Percentiles rank a stretch among this genome's conserved stretches.
Evolutionary conservation across 768 basidiomycete genomes (phyloP).

Genomic region (Russula vinacea): DNA sequence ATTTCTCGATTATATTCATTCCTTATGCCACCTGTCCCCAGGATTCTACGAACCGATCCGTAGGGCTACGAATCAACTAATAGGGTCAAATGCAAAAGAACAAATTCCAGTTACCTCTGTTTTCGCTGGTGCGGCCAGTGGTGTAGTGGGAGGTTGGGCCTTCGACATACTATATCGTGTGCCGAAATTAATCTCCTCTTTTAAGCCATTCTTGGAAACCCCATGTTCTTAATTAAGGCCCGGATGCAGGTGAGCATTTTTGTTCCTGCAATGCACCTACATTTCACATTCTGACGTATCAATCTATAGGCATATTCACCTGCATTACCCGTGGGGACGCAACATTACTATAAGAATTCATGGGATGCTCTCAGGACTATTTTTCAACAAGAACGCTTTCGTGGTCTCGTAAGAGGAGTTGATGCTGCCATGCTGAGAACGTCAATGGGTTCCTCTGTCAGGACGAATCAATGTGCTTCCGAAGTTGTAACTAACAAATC

Average conservation of each 20-base stretch:
- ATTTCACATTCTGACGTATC: slow-evolving; percentile 3
- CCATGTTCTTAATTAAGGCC: slow-evolving; percentile 93
- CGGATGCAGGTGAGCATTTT: slow-evolving; percentile 75
- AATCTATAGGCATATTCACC: slow-evolving; percentile 82
- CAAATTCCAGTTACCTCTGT: slow-evolving; percentile 76
- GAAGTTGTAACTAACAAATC: slow-evolving; percentile 3
- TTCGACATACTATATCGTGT: neutral
- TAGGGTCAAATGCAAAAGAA: slow-evolving; percentile 61
- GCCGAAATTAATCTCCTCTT: neutral
- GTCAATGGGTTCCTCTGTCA: slow-evolving; percentile 86
- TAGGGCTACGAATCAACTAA: slow-evolving; percentile 57
- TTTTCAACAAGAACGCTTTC: slow-evolving; percentile 67
- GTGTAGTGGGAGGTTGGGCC: slow-evolving; percentile 77
- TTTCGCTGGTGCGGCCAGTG: slow-evolving; percentile 83
- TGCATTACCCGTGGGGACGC: slow-evolving; percentile 87
- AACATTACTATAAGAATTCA: slow-evolving; percentile 86
- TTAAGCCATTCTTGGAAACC: slow-evolving; percentile 76
- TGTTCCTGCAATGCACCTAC: slow-evolving; percentile 6
- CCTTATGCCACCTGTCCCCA: slow-evolving; percentile 33
- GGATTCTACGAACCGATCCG: slow-evolving; percentile 97
- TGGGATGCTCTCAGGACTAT: slow-evolving; percentile 81
- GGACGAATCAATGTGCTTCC: slow-evolving; percentile 24
- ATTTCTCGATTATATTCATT: slow-evolving; percentile 10
- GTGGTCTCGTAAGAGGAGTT: slow-evolving; percentile 85
- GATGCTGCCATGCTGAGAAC: slow-evolving; percentile 93